Base-by-base conservation (phyloP, 768 basidiomycete genomes). In the Auricularia cornea region DNA sequence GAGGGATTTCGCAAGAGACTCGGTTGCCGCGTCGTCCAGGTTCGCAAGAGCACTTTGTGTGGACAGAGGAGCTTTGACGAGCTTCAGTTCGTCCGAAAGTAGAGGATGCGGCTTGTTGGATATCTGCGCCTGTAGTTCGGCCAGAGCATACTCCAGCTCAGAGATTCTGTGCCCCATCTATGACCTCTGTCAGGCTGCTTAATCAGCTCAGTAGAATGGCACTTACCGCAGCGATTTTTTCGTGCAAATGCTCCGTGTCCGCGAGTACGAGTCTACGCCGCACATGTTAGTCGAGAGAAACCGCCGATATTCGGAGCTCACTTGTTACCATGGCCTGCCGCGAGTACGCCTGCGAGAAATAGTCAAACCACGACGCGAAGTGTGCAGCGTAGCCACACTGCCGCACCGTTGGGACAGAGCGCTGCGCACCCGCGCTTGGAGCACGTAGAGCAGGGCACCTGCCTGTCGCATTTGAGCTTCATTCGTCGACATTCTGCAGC, bases 391-490 rank as follows among this genome's bases (percentile, higher is more conserved):
- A n/a, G n/a, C n/a, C n/a, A n/a, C 8, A 38, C 35, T 14, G 35
- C 8, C 16, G 8, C 60, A 80, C 82, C 80, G 60, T 82, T 78
- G 5, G 83, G 83, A 68, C 85, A 87, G 67, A 87, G 83, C 0
- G 80, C 79, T 6, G 80, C 81, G 65, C 85, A 86, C 26, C 85
- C 84, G 60, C 85, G 80, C 52, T 85, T 81, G 64, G 82, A 80
- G 82, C 62, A 84, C 35, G 83, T 80, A 68, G 81, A 80, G 66
- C 83, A 84, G 26, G 83, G 83, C 70, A 84, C 63, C 52, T 31
- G 72, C 73, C 83, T 75, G 68, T 83, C 82, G 66, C 83, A 84
- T 70, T 81, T 83, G 51, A 84, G 73, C 70, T 84, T 84, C 28
- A 48, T 10, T 48, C 44, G 10, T 3, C 44, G 44, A 20, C 44